Conservation (phyloP, 768 basidiomycete genomes). For the Mycena rebaudengoi region DNA sequence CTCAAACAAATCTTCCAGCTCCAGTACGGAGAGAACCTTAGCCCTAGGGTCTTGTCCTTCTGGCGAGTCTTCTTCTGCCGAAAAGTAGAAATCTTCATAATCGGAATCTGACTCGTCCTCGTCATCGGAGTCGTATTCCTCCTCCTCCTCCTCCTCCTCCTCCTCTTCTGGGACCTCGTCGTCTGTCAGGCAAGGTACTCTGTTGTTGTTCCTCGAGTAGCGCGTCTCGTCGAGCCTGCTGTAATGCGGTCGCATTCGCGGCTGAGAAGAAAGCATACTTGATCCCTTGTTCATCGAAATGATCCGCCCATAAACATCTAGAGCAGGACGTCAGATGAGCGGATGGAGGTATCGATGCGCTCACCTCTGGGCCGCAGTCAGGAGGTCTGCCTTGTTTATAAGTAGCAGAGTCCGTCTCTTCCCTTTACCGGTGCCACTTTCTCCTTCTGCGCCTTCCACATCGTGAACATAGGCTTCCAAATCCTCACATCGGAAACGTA, state of each 20-base stretch:
- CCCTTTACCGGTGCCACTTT: conserved; percentile 77
- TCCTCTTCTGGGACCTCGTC: conserved; percentile 28
- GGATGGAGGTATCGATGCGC: neutral
- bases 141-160: conserved; percentile 33
- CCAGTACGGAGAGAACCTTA: conserved; percentile 82
- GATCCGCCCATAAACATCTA: conserved; percentile 90
- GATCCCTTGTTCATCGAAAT: conserved; percentile 80
- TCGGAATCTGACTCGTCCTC: conserved; percentile 38
- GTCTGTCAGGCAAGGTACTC: conserved; percentile 3
- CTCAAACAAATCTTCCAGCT: conserved; percentile 87
- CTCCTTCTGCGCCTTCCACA: conserved; percentile 84
- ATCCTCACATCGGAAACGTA: conserved; percentile 92
- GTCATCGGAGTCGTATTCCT: conserved; percentile 37
- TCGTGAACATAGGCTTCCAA: conserved; percentile 87
- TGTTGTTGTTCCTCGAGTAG: conserved; percentile 27
- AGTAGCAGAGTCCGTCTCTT: conserved; percentile 81
- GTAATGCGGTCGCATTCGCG: conserved; percentile 83
- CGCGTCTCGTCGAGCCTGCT: conserved; percentile 74
- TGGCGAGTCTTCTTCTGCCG: conserved; percentile 60
- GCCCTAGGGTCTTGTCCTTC: conserved; percentile 71
- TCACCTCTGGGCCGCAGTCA: conserved; percentile 88
- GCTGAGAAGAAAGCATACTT: conserved; percentile 95
- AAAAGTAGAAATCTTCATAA: conserved; percentile 54
- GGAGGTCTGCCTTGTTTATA: conserved; percentile 95
- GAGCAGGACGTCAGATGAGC: neutral